These are phyloP conservation scores for Obelidium mucronatum DNA, from an alignment of 192 early-diverging fungal species.

Conservation along the genomic window DNA sequence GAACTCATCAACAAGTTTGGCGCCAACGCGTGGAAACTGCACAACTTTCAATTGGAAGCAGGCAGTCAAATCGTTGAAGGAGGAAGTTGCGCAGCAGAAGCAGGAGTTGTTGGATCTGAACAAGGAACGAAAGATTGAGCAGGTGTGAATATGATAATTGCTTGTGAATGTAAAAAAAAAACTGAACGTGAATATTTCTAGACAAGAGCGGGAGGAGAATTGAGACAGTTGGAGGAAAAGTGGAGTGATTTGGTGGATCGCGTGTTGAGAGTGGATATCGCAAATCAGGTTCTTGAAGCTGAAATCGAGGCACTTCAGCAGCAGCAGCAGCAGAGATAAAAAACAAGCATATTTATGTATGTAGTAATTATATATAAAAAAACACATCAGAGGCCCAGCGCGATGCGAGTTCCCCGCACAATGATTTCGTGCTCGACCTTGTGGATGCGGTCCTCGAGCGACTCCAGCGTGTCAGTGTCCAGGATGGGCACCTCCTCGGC, in stretches of 20 bases:
- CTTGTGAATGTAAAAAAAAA: constrained; percentile 28
- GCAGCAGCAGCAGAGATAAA: background rate
- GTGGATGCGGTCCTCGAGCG: constrained; percentile 91
- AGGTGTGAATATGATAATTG: too few species aligned
- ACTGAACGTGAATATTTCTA: too few species aligned
- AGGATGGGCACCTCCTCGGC: constrained; percentile 79
- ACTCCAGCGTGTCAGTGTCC: constrained; percentile 77
- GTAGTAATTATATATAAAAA: too few species aligned
- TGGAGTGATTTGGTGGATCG: constrained; percentile 42
- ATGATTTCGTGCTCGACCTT: constrained; percentile 86
- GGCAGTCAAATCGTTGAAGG: constrained; percentile 30
- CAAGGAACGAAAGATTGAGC: constrained; percentile 53
- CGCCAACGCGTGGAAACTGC: constrained; percentile 52
- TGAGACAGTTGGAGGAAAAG: constrained; percentile 34
- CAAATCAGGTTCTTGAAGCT: constrained; percentile 38
- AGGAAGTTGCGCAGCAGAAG: constrained; percentile 30
- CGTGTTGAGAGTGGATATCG: constrained; percentile 41
- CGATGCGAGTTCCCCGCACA: constrained; percentile 71
- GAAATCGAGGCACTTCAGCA: constrained; percentile 39
- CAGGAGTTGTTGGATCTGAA: constrained; percentile 50
- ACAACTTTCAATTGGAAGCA: constrained; percentile 52
- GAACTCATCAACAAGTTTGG: constrained; percentile 57
- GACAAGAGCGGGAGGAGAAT: constrained; percentile 28
- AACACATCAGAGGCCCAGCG: constrained; percentile 35
- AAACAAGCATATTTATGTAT: background rate